Conservation (phyloP, 2,329 filamentous ascomycete species). For the Cladorrhinum sp. region DNA sequence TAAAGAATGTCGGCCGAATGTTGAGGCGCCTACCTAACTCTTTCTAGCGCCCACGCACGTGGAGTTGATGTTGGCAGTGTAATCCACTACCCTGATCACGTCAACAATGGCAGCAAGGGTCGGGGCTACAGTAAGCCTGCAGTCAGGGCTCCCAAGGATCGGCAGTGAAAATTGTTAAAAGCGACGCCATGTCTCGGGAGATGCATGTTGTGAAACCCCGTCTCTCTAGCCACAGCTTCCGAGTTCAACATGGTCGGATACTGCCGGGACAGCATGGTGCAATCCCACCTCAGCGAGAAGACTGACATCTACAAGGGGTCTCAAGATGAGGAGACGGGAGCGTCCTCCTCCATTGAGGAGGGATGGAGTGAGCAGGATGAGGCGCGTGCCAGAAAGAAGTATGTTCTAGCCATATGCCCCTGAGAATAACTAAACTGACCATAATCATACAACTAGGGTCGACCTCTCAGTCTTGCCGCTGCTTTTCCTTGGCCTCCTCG, state of each 20-base stretch:
- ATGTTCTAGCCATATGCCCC: not conserved
- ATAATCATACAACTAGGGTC: slow-evolving; percentile 36
- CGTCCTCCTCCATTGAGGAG: not conserved
- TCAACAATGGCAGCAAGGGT: slow-evolving; percentile 4
- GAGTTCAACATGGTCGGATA: not conserved
- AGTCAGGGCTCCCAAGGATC: not conserved
- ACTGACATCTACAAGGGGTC: not conserved
- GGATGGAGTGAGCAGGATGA: slow-evolving; percentile 9
- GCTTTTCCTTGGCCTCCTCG: slow-evolving; percentile 47
- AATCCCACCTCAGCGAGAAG: not conserved
- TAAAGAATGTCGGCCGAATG: no score
- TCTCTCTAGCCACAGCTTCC: not conserved
- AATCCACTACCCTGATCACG: not conserved
- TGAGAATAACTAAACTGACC: not conserved
- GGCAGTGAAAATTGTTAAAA: slow-evolving; percentile 2
- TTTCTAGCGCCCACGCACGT: not conserved
- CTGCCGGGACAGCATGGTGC: not conserved
- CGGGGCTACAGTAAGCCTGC: not conserved
- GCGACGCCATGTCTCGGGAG: not conserved
- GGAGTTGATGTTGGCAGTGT: not conserved
- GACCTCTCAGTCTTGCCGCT: slow-evolving; percentile 47
- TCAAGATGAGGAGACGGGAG: not conserved
- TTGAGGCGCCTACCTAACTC: no score
- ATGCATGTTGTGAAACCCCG: not conserved
- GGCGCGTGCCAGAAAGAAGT: slow-evolving; percentile 1